Evolutionary conservation across 768 basidiomycete genomes (phyloP).

Genomic region (Pleurotus sapidus): DNA sequence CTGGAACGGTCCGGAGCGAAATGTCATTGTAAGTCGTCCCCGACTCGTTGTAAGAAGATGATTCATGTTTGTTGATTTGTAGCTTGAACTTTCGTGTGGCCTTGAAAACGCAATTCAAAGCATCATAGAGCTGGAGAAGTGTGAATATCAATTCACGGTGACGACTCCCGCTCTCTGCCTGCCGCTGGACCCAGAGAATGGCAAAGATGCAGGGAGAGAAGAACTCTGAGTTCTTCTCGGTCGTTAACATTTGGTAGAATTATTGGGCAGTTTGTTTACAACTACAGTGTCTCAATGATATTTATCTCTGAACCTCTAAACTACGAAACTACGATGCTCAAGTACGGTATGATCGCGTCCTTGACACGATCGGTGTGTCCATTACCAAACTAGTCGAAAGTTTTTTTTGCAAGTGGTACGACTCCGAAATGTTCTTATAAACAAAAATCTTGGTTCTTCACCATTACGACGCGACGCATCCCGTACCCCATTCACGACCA

Average conservation of each 20-base stretch:
- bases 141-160: constrained; percentile 87
- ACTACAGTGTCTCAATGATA: neutral
- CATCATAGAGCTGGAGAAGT: constrained; percentile 91
- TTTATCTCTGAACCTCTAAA: neutral
- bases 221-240: constrained; percentile 29
- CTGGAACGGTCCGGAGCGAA: constrained; percentile 95
- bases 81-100: constrained; percentile 86
- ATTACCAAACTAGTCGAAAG: neutral
- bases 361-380: too few relatives aligned
- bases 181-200: constrained; percentile 39
- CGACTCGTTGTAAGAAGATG: constrained; percentile 5
- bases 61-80: neutral
- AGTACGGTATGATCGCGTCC: neutral
- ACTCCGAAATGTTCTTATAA: neutral
- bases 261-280: neutral
- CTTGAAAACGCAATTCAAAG: constrained; percentile 76
- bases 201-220: constrained; percentile 36
- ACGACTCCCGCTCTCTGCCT: constrained; percentile 85
- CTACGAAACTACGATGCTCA: neutral
- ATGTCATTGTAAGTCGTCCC: constrained; percentile 56
- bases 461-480: too few relatives aligned
- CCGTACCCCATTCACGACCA: neutral
- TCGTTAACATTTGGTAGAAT: neutral
- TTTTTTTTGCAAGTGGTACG: neutral
- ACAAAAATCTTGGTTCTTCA: neutral